A percentile compares a stretch with the other conserved stretches of the same genome.
Evolutionary conservation across 192 early-diverging fungal species (phyloP).

Genomic region (Kickxella alabastrina): DNA sequence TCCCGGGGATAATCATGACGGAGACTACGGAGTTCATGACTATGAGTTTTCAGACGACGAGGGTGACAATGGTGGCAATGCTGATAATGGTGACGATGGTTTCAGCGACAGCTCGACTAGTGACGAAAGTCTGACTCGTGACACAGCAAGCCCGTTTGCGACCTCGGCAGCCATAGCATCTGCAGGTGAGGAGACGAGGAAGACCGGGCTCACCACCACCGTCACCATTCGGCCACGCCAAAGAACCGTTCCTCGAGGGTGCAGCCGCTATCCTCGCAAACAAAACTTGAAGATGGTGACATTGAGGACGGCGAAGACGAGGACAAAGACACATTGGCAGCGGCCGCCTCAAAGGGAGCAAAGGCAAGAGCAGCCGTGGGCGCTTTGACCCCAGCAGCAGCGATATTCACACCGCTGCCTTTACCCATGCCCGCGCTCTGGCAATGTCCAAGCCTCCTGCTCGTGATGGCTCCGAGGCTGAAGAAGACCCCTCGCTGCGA

Average conservation of each 20-base stretch:
- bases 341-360: not conserved
- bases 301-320: conserved; percentile 1
- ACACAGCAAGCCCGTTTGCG: no score
- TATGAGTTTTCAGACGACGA: conserved; percentile 1
- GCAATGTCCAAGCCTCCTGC: not conserved
- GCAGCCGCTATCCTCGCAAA: no score
- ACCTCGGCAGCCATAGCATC: no score
- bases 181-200: no score
- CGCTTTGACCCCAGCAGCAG: not conserved
- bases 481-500: conserved; percentile 12
- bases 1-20: not conserved
- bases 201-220: no score
- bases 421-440: conserved; percentile 8
- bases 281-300: not conserved
- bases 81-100: conserved; percentile 1
- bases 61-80: not conserved
- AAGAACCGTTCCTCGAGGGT: no score
- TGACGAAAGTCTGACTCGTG: no score
- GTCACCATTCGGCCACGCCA: no score
- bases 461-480: not conserved
- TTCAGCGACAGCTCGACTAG: no score
- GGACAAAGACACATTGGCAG: not conserved
- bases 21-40: not conserved
- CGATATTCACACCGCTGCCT: conserved; percentile 1
- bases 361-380: not conserved